phyloP scores from a whole-genome alignment of 2,329 filamentous ascomycete species.

The Coleophoma crateriformis region DNA sequence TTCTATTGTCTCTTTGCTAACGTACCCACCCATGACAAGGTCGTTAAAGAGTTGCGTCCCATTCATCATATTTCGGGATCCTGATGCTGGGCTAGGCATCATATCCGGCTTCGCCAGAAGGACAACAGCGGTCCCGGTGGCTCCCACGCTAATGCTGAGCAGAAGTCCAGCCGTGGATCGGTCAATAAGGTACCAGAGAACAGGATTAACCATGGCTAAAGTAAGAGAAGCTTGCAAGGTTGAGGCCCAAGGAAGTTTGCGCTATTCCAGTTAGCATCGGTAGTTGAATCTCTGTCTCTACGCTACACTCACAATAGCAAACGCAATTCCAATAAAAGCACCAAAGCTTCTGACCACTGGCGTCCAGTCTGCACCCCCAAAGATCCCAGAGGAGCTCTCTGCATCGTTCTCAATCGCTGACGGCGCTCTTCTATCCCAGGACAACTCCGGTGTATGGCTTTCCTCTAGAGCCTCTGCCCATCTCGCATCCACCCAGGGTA shows the following conservation, averaged over 20 bases:
- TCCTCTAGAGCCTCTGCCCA: constrained; percentile 50
- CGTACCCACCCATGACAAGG: constrained; percentile 41
- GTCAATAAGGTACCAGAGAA: constrained; percentile 95
- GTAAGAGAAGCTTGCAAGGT: constrained; percentile 90
- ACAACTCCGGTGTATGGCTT: constrained; percentile 3
- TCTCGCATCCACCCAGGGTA: constrained; percentile 79
- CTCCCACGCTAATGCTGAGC: constrained; percentile 67
- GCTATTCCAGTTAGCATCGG: constrained; percentile 41
- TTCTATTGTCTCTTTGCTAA: constrained; percentile 59
- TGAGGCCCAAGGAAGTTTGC: constrained; percentile 87
- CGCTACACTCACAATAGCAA: constrained; percentile 67
- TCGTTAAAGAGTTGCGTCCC: constrained; percentile 9
- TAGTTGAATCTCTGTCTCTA: constrained; percentile 1
- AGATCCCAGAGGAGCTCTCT: constrained; percentile 23
- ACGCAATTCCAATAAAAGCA: constrained; percentile 68
- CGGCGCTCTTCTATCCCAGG: constrained; percentile 14
- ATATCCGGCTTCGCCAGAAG: constrained; percentile 73
- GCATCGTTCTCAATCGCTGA: constrained; percentile 16
- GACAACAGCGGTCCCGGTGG: constrained; percentile 68
- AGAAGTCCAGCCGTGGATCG: constrained; percentile 80
- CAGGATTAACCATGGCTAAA: constrained; percentile 84
- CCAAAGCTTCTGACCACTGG: constrained; percentile 63
- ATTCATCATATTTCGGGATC: constrained; percentile 6
- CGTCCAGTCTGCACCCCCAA: constrained; percentile 65
- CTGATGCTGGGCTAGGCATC: constrained; percentile 58